Evolutionary conservation across 352 stramenopile species (phyloP), one percentile per base, ranked within the genome.

Genomic region (Pythium plurisporium): DNA sequence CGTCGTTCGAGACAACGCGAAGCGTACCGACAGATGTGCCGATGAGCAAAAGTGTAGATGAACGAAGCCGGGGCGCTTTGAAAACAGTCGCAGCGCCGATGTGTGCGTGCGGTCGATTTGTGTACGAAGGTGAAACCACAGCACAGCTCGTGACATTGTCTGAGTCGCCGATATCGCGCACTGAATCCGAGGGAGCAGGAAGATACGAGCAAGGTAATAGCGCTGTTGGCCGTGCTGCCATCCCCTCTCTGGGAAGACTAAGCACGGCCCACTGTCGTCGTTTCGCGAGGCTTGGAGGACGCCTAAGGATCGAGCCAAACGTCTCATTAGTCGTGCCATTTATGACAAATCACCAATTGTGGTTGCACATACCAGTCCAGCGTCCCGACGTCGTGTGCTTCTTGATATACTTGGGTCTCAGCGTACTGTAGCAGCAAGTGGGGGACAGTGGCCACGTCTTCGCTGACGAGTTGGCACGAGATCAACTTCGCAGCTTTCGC

Each of bases 1-100:
- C 55, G 3, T 69, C 73, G 26, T 83, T 86, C 22, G 59, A 48
- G 33, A 81, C 59, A 30, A 82, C 74, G 51, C 73, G 69, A 17
- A 88, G 31, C 22, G 70, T 73, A 55, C 76, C 81, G 23, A 26
- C 60, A 0, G 72, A 74, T 10, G 76, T 78, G 5, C 77, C 76
- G 19, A 74, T 63, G 9, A 87, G 50, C 12, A 84, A 7, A 12
- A 56, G 17, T 5, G 44, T 38, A 6, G 45, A 62, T 14, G 51
- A 27, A 38, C 38, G 47, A 2, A 67, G 44, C 14, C 1, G 46
- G 12, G 31, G 53, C 11, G 42, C 22, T 30, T 29, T 11, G 19
- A 11, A 15, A 23, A 30, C 3, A n/a, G 9, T 7, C 17, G 26
- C 5, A 47, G 7, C 11, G 3, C 11, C 46, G 19, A 23, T 19